Evolutionary conservation across 225 moss, liverwort and hornwort species (phyloP), one percentile per base, ranked within the genome.

Genomic region (Sphagnum contortum): DNA sequence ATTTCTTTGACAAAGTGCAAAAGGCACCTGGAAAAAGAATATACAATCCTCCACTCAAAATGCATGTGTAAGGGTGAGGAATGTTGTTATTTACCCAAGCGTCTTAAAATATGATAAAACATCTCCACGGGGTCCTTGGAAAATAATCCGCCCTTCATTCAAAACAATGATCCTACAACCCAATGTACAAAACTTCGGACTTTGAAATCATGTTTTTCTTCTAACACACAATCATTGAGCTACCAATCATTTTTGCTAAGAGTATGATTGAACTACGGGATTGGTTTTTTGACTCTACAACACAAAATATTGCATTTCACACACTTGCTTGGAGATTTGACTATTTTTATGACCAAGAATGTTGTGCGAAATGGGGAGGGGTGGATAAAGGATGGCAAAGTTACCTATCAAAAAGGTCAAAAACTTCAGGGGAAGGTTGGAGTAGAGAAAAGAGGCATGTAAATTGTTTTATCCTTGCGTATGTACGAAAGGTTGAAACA

Each of bases 371-470:
- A 52, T 6, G 52, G 52, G 9, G 52, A 52, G 9, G 9, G 52
- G 9, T 6, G 52, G 6, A 5, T 9, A 52, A 52, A 9, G 6
- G 6, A 9, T 6, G 2, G 2, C 7, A 52, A 52, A 5, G 7
- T 9, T 0, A 93, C 92, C 86, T 79, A 61, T 93, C 89, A 82
- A 93, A 89, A 68, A 93, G 81, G 49, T 88, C 76, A 64, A 93
- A 89, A 59, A 89, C 92, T 76, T 93, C 92, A 44, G 89, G 89
- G 56, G 92, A 83, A 59, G 92, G 92, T 70, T 93, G 92, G 57
- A 93, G 88, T 46, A 88, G 83, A 11, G 92, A 93, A 58, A 93
- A 74, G 45, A 93, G 92, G 77, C 83, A 81, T 2, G 88, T 93
- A 5, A 66, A 87, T 57, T 88, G 85, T 76, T 85, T 79, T 74